Evolutionary conservation across 73 alveolate species (phyloP).

Genomic region (Paraurostyla sp.): DNA sequence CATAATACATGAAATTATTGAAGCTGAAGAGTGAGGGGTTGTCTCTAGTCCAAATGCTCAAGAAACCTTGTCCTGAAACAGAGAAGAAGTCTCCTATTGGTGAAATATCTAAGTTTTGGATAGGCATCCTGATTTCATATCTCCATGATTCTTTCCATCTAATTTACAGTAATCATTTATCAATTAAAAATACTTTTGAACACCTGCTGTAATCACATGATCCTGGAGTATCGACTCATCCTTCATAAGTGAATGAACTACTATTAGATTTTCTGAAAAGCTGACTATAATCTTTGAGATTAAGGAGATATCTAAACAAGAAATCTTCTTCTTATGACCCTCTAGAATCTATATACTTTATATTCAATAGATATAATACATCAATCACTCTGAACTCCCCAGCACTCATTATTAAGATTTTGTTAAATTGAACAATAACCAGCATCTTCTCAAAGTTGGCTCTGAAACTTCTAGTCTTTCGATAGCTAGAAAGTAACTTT

Average conservation of each 20-base stretch:
- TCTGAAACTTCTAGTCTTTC: slow-evolving; percentile 59
- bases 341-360: slow-evolving; percentile 26
- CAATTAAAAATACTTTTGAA: slow-evolving; percentile 10
- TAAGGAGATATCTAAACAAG: slow-evolving; percentile 62
- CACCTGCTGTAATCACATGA: slow-evolving; percentile 50
- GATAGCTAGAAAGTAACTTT: neutral
- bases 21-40: neutral
- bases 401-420: slow-evolving; percentile 53
- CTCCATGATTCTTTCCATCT: slow-evolving; percentile 77
- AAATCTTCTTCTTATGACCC: slow-evolving; percentile 58
- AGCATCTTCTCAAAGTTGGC: slow-evolving; percentile 65
- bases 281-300: slow-evolving; percentile 63
- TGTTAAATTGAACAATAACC: slow-evolving; percentile 59
- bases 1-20: neutral
- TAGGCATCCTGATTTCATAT: slow-evolving; percentile 55
- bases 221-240: slow-evolving; percentile 56
- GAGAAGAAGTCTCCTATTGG: slow-evolving; percentile 74
- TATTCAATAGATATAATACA: slow-evolving; percentile 6
- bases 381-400: slow-evolving; percentile 71
- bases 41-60: slow-evolving; percentile 72
- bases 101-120: slow-evolving; percentile 40
- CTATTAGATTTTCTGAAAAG: slow-evolving; percentile 37
- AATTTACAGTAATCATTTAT: no score
- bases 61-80: slow-evolving; percentile 57
- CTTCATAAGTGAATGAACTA: slow-evolving; percentile 46